Evolutionary conservation across 768 basidiomycete genomes (phyloP), one percentile per base, ranked within the genome.

Genomic region (Amanita pallidorosea): DNA sequence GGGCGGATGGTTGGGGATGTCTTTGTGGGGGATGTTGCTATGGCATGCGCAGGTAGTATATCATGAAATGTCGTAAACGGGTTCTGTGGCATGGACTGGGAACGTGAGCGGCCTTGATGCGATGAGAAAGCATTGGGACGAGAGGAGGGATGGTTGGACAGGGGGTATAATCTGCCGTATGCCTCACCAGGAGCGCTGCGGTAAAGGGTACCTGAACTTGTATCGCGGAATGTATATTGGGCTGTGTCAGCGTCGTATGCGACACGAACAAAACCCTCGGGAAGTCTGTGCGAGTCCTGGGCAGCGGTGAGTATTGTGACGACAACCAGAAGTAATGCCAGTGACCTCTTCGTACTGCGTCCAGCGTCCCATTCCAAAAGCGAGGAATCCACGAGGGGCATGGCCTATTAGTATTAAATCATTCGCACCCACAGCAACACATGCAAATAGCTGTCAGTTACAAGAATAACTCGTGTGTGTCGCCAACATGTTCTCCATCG

Each of bases 211-310:
- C 77, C 78, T 9, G 50, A 36, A 3, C 68, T 58, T 2, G 55
- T 54, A 50, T 81, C 78, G 29, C 65, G 58, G 45, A 79, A 81
- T 4, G 69, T 73, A 52, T 79, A 80, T 12, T 66, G 62, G n/a
- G 66, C 59, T 0, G 72, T 69, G 49, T 81, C 79, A 0, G 75
- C 68, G 54, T 81, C 79, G 50, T 80, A 81, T 2, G 63, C 74
- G 9, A 77, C 65, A 5, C 79, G 68, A 46, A 65, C 68, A 58
- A 79, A 65, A 25, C 77, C 78, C 51, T 68, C 66, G 6, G 73
- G 72, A 6, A 76, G 64, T 37, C 70, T 70, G 34, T 53, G 49
- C 5, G 63, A 33, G 52, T 75, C 72, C 73, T 73, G 4, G 29
- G 42, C n/a, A 31, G 25, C 12, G 20, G 36, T 43, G 23, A 38